Conservation (phyloP, 2,329 filamentous ascomycete genomes). For the Chrysosporium keratinophilum region DNA sequence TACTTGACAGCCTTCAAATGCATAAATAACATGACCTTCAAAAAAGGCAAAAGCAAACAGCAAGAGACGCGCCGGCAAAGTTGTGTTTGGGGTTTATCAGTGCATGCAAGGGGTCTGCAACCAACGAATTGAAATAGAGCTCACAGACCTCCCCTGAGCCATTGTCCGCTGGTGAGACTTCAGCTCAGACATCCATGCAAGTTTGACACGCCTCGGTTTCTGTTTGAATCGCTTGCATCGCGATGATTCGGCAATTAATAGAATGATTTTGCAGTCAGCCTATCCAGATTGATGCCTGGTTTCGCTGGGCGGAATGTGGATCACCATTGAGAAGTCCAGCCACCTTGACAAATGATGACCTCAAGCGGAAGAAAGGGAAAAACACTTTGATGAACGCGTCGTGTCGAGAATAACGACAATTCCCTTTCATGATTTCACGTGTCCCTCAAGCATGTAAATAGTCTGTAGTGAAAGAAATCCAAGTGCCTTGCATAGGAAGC, state of each 20-base stretch:
- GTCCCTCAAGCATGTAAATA: background rate
- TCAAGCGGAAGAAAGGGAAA: background rate
- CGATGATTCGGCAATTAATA: background rate
- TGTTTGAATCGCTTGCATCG: background rate
- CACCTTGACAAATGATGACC: conserved; percentile 5
- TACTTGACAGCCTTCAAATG: no score
- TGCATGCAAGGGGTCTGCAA: no score
- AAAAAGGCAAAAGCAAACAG: no score
- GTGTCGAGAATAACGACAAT: background rate
- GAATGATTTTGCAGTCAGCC: background rate
- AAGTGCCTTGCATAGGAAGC: background rate
- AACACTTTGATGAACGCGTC: background rate
- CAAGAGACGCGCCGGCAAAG: no score
- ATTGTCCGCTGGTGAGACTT: background rate
- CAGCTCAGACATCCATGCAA: background rate
- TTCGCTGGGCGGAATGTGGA: background rate
- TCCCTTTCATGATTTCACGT: background rate
- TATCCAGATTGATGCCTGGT: background rate
- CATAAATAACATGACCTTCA: no score
- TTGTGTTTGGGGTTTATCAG: no score
- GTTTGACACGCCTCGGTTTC: background rate
- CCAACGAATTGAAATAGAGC: no score
- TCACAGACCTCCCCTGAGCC: no score
- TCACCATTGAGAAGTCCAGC: background rate
- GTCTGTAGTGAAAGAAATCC: background rate